These are phyloP conservation scores for Podospora anserina DNA, from an alignment of 495 filamentous ascomycete genomes.

Conservation along the genomic window DNA sequence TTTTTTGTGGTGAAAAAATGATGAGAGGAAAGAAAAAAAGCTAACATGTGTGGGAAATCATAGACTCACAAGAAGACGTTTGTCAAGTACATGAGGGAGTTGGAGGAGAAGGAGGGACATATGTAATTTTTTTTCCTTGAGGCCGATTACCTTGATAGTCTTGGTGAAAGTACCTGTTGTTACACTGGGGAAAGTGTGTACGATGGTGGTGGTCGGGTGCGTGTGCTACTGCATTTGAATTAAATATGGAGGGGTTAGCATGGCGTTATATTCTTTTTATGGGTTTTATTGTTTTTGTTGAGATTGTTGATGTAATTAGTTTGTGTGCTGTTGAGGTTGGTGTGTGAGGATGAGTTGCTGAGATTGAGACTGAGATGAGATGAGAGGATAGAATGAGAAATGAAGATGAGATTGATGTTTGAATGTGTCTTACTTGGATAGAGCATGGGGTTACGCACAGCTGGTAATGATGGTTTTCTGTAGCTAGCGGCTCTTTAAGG, in stretches of 20 bases:
- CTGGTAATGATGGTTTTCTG: no score
- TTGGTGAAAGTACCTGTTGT: neutral
- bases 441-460: no score
- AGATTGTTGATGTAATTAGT: neutral
- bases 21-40: neutral
- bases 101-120: conserved; percentile 57
- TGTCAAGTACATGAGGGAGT: conserved; percentile 85
- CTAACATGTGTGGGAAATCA: conserved; percentile 17
- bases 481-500: no score
- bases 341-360: neutral
- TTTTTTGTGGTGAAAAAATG: neutral
- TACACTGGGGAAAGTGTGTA: neutral
- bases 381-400: neutral
- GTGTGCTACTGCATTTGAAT: neutral
- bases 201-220: neutral
- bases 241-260: neutral
- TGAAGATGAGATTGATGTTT: neutral
- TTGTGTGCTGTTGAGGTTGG: neutral
- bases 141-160: no score
- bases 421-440: neutral
- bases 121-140: conserved; percentile 10
- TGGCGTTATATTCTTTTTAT: neutral
- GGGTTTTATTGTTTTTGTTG: neutral
- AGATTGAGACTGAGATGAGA: neutral
- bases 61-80: conserved; percentile 92